Conservation (phyloP, 2,329 filamentous ascomycete species). For the Ophiocordyceps camponoti-floridani region DNA sequence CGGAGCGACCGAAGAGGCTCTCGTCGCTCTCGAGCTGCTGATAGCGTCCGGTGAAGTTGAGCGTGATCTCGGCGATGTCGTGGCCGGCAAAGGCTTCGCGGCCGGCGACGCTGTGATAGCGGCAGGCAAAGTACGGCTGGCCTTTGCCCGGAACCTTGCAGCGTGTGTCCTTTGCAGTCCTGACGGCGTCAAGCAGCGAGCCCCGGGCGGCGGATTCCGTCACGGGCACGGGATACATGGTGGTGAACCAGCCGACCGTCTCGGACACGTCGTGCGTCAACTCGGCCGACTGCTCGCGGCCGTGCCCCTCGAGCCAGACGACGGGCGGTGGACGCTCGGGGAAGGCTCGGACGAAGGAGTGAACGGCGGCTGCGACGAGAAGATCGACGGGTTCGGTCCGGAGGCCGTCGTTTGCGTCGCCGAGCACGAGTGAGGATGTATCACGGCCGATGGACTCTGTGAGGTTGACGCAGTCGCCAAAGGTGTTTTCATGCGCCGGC, state of each 20-base stretch:
- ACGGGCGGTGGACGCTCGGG: slow-evolving; percentile 12
- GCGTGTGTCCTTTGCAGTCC: slow-evolving; percentile 16
- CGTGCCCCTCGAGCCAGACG: slow-evolving; percentile 23
- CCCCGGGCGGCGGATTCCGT: slow-evolving; percentile 1
- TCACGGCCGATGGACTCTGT: slow-evolving; percentile 3
- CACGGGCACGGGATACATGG: slow-evolving; percentile 16
- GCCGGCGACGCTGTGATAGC: slow-evolving; percentile 12
- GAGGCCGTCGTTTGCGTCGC: slow-evolving; percentile 11
- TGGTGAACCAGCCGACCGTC: slow-evolving; percentile 28
- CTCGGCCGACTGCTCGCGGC: slow-evolving; percentile 13
- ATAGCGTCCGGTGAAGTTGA: slow-evolving; percentile 26
- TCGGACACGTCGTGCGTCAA: slow-evolving; percentile 14
- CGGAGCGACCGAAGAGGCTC: slow-evolving; percentile 1
- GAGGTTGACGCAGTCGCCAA: slow-evolving; percentile 1
- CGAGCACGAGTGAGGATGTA: slow-evolving; percentile 3
- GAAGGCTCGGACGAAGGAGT: slow-evolving; percentile 18
- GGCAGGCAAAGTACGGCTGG: slow-evolving; percentile 17
- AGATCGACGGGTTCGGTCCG: slow-evolving; percentile 20
- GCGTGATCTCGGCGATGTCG: slow-evolving; percentile 24
- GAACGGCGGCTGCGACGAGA: slow-evolving; percentile 14
- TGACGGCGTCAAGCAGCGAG: slow-evolving; percentile 3
- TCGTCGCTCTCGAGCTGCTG: slow-evolving; percentile 24
- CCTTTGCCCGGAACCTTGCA: slow-evolving; percentile 16
- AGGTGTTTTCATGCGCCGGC: slow-evolving; percentile 2
- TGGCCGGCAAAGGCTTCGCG: slow-evolving; percentile 13